Conservation (phyloP, 2,329 filamentous ascomycete species). For the Fusarium sp. region DNA sequence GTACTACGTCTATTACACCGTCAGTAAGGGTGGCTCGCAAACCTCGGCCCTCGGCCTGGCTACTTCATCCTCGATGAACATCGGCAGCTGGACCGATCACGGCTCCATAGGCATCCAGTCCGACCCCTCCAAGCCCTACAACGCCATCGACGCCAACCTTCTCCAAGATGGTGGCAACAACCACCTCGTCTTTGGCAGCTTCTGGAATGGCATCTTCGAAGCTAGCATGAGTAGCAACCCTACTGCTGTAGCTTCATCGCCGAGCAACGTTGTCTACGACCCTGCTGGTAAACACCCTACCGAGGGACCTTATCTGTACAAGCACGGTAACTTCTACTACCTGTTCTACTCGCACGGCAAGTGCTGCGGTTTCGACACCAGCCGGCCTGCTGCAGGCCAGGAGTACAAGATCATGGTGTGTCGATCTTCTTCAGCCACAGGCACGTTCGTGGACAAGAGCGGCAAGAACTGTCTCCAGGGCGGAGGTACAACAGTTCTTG, state of each 20-base stretch:
- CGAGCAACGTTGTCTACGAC: slow-evolving; percentile 29
- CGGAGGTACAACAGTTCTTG: slow-evolving; percentile 70
- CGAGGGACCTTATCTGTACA: slow-evolving; percentile 68
- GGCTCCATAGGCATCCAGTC: slow-evolving; percentile 66
- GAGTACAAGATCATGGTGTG: slow-evolving; percentile 76
- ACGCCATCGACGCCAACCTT: slow-evolving; percentile 70
- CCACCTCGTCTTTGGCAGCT: slow-evolving; percentile 72
- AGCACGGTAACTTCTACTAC: slow-evolving; percentile 69
- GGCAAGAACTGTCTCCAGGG: slow-evolving; percentile 67
- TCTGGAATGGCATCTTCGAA: slow-evolving; percentile 73
- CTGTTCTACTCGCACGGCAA: slow-evolving; percentile 71
- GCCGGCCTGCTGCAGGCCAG: slow-evolving; percentile 61
- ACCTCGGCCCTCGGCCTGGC: slow-evolving; percentile 69
- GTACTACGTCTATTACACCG: slow-evolving; percentile 76
- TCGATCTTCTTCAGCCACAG: slow-evolving; percentile 61
- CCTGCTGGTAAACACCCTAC: slow-evolving; percentile 63
- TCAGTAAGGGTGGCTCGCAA: slow-evolving; percentile 70
- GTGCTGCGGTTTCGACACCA: slow-evolving; percentile 69
- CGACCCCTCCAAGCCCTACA: slow-evolving; percentile 59
- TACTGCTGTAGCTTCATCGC: slow-evolving; percentile 40
- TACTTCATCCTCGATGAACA: slow-evolving; percentile 58
- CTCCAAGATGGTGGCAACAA: slow-evolving; percentile 58
- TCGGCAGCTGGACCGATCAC: slow-evolving; percentile 69
- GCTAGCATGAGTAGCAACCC: slow-evolving; percentile 58
- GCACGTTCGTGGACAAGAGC: slow-evolving; percentile 66